These are phyloP conservation scores for Lentinus brumalis DNA, from an alignment of 768 basidiomycete genomes.

Conservation along the genomic window DNA sequence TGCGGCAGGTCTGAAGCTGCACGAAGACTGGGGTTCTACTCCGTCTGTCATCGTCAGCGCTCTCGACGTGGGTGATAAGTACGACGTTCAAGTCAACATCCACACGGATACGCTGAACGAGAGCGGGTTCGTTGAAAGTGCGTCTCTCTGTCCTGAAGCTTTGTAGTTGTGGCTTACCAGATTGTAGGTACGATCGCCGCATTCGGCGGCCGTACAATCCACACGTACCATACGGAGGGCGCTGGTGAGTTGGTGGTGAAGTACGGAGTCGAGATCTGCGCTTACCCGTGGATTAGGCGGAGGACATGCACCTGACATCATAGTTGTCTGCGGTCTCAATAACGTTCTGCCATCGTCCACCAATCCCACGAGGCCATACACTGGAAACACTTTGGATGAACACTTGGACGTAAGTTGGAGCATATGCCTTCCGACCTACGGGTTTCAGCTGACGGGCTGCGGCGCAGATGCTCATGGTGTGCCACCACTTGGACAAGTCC, in stretches of 20 bases:
- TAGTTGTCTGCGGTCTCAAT: slow-evolving; percentile 87
- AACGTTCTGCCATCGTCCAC: slow-evolving; percentile 97
- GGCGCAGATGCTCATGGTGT: slow-evolving; percentile 97
- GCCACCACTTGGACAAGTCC: slow-evolving; percentile 91
- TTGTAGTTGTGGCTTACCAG: slow-evolving; percentile 7
- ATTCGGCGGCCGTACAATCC: slow-evolving; percentile 89
- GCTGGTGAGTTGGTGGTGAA: slow-evolving; percentile 54
- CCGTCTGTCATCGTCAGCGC: slow-evolving; percentile 79
- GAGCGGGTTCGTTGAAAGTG: slow-evolving; percentile 95
- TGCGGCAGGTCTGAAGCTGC: slow-evolving; percentile 88
- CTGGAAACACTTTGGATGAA: slow-evolving; percentile 91
- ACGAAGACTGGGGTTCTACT: slow-evolving; percentile 97
- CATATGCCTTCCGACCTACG: not conserved
- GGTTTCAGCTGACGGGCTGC: not conserved
- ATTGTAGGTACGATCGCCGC: slow-evolving; percentile 80
- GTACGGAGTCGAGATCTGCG: not conserved
- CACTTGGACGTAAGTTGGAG: slow-evolving; percentile 81
- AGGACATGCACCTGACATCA: slow-evolving; percentile 97
- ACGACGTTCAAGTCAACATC: slow-evolving; percentile 96
- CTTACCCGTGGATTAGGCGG: slow-evolving; percentile 48
- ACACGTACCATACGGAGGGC: slow-evolving; percentile 97
- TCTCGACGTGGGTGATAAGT: slow-evolving; percentile 82
- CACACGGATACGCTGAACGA: slow-evolving; percentile 98
- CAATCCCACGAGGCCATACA: slow-evolving; percentile 93
- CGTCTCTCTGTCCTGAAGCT: slow-evolving; percentile 25